Percentiles rank a stretch among this genome's conserved stretches.
phyloP scores from a whole-genome alignment of 495 filamentous ascomycete genomes.

The Evansstolkia leycettana region DNA sequence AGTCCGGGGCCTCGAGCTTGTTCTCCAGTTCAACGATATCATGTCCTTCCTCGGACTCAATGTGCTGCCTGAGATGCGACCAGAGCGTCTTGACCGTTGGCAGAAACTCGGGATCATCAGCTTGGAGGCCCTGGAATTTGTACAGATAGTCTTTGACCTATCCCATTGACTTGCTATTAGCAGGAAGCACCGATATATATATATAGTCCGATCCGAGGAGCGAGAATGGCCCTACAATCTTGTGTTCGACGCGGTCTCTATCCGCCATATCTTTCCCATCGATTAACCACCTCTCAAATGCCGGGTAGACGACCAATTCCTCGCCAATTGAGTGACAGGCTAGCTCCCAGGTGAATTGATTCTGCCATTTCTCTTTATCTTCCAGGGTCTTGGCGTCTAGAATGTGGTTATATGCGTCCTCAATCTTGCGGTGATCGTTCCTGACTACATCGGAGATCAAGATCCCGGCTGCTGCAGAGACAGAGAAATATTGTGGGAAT shows the following conservation, averaged over 20 bases:
- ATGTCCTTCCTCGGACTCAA: conserved; percentile 45
- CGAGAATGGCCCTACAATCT: too few species aligned
- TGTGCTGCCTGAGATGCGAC: conserved; percentile 43
- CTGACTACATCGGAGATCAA: conserved; percentile 23
- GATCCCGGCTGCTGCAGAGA: too few species aligned
- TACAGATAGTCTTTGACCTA: conserved; percentile 54
- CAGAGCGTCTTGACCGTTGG: conserved; percentile 36
- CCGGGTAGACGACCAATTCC: conserved; percentile 60
- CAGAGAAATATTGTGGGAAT: too few species aligned
- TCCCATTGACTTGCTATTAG: not conserved
- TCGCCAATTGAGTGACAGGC: conserved; percentile 54
- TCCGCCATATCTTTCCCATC: conserved; percentile 40
- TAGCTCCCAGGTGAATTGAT: conserved; percentile 61
- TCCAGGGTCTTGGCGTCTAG: conserved; percentile 32
- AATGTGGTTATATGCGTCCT: conserved; percentile 46
- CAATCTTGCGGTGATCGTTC: conserved; percentile 51
- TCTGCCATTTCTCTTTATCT: conserved; percentile 31
- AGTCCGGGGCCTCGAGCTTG: conserved; percentile 20
- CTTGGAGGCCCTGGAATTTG: conserved; percentile 42
- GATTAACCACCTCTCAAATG: conserved; percentile 45
- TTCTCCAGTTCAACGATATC: conserved; percentile 46
- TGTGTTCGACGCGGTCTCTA: conserved; percentile 48
- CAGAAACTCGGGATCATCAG: conserved; percentile 34
- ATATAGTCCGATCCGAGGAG: not conserved
- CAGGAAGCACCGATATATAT: not conserved